Evolutionary conservation across 805 yeast genomes (phyloP), one percentile per base, ranked within the genome.

Genomic region (Hermanozyma aechmeae): DNA sequence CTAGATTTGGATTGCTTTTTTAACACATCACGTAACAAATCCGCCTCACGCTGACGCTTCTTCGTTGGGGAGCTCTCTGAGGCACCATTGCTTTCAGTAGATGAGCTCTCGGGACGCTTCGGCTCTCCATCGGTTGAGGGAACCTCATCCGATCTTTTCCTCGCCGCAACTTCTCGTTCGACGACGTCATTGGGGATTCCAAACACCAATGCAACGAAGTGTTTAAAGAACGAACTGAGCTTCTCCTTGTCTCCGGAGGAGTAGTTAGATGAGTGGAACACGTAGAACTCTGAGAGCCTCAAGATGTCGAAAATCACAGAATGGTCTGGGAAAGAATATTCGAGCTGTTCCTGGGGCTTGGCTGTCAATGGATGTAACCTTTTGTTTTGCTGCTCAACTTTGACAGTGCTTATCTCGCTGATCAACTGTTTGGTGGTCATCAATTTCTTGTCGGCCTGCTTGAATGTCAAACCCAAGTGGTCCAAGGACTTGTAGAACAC

Each of bases 401-500:
- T 86, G 24, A 87, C 81, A 2, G 96, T 84, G 42, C 92, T 81
- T 32, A 92, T 81, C 50, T 89, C 97, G 38, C 94, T 80, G 10
- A 92, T 76, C 43, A 92, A 59, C 43, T 86, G 95, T 47, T 93
- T 85, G 7, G 92, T 79, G 0, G 97, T 85, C 43, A 92, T 59
- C 32, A 85, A 59, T 53, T 92, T 89, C 54, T 92, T 89, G 57
- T 92, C 99, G 15, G 95, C 82, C 52, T 92, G 97, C 57, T 92
- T 92, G 63, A 92, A 92, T 1, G 96, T 87, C 45, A 92, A 68
- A 1, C 99, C 98, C 38, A 89, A 63, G 53, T 92, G 98, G 52
- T 92, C 99, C 40, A 92, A 65, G 2, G 96, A 83, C 55, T 92
- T 92, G 63, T 76, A 84, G 53, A 82, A 87, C 0, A 86, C 95